phyloP scores from a whole-genome alignment of 768 basidiomycete species.

The Cystobasidium onofrii region DNA sequence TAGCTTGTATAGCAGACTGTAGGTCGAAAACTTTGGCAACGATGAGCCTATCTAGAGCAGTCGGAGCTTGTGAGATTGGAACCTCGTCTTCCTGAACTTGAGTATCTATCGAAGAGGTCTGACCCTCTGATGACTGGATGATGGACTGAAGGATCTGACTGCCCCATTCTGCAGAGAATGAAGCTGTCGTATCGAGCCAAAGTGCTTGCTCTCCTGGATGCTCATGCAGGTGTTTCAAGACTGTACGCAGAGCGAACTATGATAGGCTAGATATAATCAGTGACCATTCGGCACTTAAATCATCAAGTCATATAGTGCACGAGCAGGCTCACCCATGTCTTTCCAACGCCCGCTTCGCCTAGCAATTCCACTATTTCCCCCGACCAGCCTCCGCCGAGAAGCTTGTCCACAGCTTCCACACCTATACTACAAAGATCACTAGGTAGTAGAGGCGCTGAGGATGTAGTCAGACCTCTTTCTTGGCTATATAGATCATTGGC shows the following conservation, averaged over 20 bases:
- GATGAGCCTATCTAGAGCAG: background rate
- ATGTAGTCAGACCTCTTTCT: background rate
- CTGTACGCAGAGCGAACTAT: constrained; percentile 1
- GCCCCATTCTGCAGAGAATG: constrained; percentile 4
- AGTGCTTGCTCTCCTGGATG: background rate
- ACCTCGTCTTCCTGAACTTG: background rate
- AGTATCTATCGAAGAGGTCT: background rate
- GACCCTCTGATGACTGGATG: background rate
- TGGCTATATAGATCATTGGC: background rate
- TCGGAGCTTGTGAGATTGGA: background rate
- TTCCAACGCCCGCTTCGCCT: background rate
- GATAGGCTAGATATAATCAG: too few relatives aligned
- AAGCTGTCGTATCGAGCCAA: constrained; percentile 11
- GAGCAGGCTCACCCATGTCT: background rate
- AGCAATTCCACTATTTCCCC: constrained; percentile 2
- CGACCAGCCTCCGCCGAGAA: background rate
- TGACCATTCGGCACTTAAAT: too few relatives aligned
- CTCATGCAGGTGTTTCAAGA: background rate
- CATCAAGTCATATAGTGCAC: background rate
- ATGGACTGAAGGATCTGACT: background rate
- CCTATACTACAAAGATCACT: background rate
- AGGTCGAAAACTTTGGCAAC: constrained; percentile 8
- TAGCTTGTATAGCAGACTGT: background rate
- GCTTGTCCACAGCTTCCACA: background rate
- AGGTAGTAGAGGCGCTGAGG: too few relatives aligned